A percentile compares a stretch with the other conserved stretches of the same genome.
Evolutionary conservation across 305 asterid species (phyloP).

Genomic region (Plantago coronopus): DNA sequence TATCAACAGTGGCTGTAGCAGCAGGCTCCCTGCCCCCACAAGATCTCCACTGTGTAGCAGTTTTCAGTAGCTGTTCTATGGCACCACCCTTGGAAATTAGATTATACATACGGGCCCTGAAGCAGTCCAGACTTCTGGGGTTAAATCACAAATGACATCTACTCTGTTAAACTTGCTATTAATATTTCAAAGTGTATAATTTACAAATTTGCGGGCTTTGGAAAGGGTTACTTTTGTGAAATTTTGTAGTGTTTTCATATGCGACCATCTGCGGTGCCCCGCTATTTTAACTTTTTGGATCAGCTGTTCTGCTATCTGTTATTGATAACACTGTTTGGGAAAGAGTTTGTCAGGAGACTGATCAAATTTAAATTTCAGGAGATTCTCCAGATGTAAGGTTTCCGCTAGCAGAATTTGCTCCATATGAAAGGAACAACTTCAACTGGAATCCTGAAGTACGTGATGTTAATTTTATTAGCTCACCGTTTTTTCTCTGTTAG

Average conservation of each 20-base stretch:
- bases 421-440: slow-evolving; percentile 56
- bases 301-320: not conserved
- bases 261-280: not conserved
- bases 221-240: not conserved
- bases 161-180: not conserved
- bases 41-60: not conserved
- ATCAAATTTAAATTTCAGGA: slow-evolving; percentile 48
- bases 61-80: not conserved
- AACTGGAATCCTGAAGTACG: slow-evolving; percentile 93
- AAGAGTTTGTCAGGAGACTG: slow-evolving; percentile 11
- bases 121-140: no score
- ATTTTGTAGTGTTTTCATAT: no score
- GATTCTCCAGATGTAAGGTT: slow-evolving; percentile 90
- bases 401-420: slow-evolving; percentile 87
- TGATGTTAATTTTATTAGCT: slow-evolving; percentile 18
- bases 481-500: slow-evolving; percentile 4
- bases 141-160: not conserved
- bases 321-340: not conserved
- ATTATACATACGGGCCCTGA: no score
- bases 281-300: not conserved
- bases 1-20: not conserved
- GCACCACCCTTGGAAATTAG: not conserved
- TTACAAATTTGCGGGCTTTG: not conserved
- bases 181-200: not conserved
- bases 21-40: not conserved